These are phyloP conservation scores for Cryptomeria japonica DNA, from an alignment of 75 land plant species.

Conservation along the genomic window DNA sequence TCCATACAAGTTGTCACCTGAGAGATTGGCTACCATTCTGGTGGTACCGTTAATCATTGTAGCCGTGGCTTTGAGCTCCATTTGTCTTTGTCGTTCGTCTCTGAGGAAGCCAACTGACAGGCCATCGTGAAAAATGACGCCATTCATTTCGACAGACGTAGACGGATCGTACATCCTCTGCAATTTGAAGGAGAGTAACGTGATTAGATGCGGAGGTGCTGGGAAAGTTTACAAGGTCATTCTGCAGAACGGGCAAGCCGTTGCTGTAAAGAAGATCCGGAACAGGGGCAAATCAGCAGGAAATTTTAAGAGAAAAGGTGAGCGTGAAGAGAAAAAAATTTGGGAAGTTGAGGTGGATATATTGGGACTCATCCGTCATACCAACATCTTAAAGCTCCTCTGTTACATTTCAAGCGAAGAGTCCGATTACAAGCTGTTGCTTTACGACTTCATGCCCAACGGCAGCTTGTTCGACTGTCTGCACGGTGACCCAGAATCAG, in stretches of 20 bases:
- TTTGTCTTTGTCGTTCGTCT: not conserved
- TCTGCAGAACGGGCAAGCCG: conserved; percentile 38
- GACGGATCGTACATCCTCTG: conserved; percentile 17
- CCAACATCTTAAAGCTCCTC: no score
- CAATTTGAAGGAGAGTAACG: conserved; percentile 22
- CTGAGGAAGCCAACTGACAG: conserved; percentile 7
- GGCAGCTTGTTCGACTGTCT: no score
- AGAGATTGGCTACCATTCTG: no score
- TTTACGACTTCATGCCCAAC: no score
- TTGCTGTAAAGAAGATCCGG: conserved; percentile 84
- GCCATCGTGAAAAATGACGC: conserved; percentile 58
- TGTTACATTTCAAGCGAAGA: no score
- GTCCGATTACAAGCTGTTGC: no score
- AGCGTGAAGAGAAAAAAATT: no score
- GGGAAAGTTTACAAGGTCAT: conserved; percentile 9
- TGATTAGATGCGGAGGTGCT: conserved; percentile 16
- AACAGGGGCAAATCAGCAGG: not conserved
- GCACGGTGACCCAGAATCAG: no score
- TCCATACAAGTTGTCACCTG: not conserved
- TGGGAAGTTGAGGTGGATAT: no score
- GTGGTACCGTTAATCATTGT: no score
- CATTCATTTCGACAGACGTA: conserved; percentile 41
- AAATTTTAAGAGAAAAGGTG: not conserved
- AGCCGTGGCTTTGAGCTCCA: no score
- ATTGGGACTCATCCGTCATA: no score